Base-by-base conservation (phyloP, 805 yeast genomes). In the Myxozyma kluyveri region DNA sequence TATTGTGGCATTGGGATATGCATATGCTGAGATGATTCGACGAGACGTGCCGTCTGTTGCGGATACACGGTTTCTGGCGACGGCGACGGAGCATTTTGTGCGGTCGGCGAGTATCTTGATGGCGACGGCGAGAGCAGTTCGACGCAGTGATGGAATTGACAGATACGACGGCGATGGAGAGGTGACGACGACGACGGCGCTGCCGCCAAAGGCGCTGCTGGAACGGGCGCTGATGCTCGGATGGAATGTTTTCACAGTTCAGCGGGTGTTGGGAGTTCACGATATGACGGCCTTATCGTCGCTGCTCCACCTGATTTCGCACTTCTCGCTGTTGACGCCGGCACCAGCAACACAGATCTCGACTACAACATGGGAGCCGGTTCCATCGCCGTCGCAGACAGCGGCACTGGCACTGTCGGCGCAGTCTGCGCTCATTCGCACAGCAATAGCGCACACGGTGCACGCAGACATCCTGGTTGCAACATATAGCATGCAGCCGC, bases 181-280 rank as follows among this genome's bases (percentile, higher is more conserved):
- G 19, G 18, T 12, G 19, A 17, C 18, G 14, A n/a, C 18, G 18
- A 21, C 21, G 38, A 21, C 7, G 38, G n/a, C 18, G 38, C 5
- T n/a, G 38, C 38, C n/a, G 31, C 6, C 23, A 4, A 22, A 38
- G 9, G 10, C 32, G 14, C 22, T 45, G 29, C 41, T 49, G 7
- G 57, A 53, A 32, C 31, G 42, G 10, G 53, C 33, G 10, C 35
- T 49, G 47, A 4, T 49, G 26, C 37, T 49, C 9, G 57, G 52
- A 10, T 53, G 57, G 57, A 53, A 53, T 33, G 31, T 49, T 3
- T 49, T 42, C 18, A 48, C 50, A 18, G 47, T 53, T 12, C 35
- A 38, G 6, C 45, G 48, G 10, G 33, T 50, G 17, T 35, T 36
- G 17, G 45, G 47, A 17, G 2, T 18, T 10, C 36, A 36, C 12